Conservation (phyloP, 192 early-diverging fungal species). For the Backusella westeae region DNA sequence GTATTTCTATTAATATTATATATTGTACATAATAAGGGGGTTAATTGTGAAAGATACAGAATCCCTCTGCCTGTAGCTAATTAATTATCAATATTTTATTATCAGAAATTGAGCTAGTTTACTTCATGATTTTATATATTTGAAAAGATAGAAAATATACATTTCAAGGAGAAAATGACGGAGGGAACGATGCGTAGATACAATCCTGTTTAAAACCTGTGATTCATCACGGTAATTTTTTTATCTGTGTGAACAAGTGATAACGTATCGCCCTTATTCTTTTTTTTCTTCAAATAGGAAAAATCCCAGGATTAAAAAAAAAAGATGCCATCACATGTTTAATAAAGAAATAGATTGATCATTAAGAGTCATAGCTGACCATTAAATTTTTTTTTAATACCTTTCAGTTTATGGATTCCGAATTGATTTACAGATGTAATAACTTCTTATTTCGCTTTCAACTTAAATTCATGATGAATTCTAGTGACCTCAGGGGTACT, state of each 20-base stretch:
- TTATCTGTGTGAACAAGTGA: neutral
- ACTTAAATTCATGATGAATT: neutral
- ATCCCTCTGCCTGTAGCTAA: neutral
- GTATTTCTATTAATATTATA: neutral
- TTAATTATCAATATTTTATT: neutral
- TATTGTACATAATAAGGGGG: neutral
- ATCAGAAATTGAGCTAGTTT: neutral
- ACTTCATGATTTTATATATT: neutral
- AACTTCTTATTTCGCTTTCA: neutral
- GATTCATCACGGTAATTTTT: neutral
- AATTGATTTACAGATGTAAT: neutral
- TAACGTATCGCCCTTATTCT: neutral
- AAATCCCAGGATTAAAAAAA: neutral
- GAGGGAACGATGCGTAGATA: neutral
- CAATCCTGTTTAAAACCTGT: neutral
- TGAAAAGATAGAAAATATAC: constrained; percentile 2
- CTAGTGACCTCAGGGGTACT: too few species aligned
- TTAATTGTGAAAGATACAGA: neutral
- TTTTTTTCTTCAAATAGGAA: neutral
- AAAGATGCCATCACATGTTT: neutral
- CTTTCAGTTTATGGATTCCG: neutral
- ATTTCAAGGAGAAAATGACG: neutral
- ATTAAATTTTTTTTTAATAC: neutral
- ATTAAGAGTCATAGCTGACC: neutral
- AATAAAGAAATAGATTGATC: neutral